Conservation (phyloP, 345 rosid species). For the Cardiospermum halicacabum region DNA sequence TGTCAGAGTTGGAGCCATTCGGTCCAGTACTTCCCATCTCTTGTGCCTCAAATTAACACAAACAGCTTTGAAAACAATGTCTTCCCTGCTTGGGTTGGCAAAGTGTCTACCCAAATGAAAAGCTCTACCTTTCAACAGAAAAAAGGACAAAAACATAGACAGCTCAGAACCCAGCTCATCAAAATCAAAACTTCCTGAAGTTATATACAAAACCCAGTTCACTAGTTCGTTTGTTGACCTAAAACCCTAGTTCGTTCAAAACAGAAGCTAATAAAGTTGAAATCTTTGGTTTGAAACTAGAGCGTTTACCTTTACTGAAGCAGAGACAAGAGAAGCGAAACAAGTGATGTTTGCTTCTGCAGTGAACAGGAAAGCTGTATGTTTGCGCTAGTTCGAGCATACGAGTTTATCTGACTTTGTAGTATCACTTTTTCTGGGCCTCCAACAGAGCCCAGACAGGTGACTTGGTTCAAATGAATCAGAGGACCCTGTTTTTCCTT, state of each 20-base stretch:
- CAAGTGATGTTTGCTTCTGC: background rate
- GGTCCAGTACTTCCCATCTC: slow-evolving; percentile 56
- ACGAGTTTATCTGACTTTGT: too few species aligned
- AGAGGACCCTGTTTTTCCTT: too few species aligned
- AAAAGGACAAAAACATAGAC: slow-evolving; percentile 29
- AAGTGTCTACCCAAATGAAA: slow-evolving; percentile 42
- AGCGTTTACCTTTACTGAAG: background rate
- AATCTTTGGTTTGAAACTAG: background rate
- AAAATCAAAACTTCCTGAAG: slow-evolving; percentile 10
- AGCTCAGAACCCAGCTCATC: slow-evolving; percentile 15
- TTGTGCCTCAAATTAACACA: slow-evolving; percentile 55
- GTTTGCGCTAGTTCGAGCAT: too few species aligned
- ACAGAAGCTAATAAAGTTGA: background rate
- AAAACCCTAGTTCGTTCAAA: background rate
- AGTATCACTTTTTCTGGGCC: background rate
- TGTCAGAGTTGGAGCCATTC: slow-evolving; percentile 36
- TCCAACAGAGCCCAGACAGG: too few species aligned
- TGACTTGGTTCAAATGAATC: too few species aligned
- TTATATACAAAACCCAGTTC: background rate
- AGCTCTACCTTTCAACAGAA: slow-evolving; percentile 25
- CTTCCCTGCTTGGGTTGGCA: slow-evolving; percentile 35
- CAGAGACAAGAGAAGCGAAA: background rate
- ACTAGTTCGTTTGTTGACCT: background rate
- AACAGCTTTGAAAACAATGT: slow-evolving; percentile 45
- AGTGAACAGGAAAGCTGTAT: background rate